These are phyloP conservation scores for Talaromyces atroroseus DNA, from an alignment of 2,329 filamentous ascomycete genomes.

Conservation along the genomic window DNA sequence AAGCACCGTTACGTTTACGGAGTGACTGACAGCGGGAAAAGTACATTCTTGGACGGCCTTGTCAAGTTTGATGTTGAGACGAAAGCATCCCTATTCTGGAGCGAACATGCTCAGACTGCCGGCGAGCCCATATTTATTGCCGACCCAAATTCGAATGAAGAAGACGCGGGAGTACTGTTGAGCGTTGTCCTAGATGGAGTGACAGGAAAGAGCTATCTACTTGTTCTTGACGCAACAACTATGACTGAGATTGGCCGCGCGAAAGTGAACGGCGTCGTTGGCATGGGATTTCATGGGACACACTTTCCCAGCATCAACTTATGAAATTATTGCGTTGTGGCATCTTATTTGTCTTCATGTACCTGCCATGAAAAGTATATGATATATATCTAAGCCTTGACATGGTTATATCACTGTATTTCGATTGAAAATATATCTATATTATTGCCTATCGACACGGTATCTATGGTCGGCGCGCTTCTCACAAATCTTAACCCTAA, in stretches of 20 bases:
- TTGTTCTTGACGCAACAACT: conserved; percentile 47
- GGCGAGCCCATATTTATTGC: conserved; percentile 51
- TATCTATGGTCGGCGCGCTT: too few species aligned
- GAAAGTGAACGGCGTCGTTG: conserved; percentile 44
- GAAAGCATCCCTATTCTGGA: conserved; percentile 39
- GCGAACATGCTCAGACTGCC: conserved; percentile 45
- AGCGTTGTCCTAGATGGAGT: conserved; percentile 50
- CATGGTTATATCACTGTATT: too few species aligned
- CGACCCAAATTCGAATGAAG: conserved; percentile 20
- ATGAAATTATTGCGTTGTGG: background rate
- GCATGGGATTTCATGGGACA: conserved; percentile 51
- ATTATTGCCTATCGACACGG: too few species aligned
- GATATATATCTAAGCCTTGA: too few species aligned
- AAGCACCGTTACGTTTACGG: conserved; percentile 49
- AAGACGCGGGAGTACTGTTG: conserved; percentile 51
- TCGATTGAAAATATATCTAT: too few species aligned
- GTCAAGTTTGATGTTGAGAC: conserved; percentile 49
- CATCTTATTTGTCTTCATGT: background rate
- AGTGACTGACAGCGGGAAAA: conserved; percentile 40
- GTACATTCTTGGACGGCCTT: conserved; percentile 48
- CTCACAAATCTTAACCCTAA: too few species aligned
- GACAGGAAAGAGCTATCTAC: conserved; percentile 47
- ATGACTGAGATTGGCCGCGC: conserved; percentile 49
- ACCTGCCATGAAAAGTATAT: background rate
- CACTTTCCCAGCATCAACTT: conserved; percentile 23